A percentile compares a stretch with the other conserved stretches of the same genome.
These are phyloP conservation scores for Globisporangium nodosum DNA, from an alignment of 352 stramenopile genomes.

Conservation along the genomic window DNA sequence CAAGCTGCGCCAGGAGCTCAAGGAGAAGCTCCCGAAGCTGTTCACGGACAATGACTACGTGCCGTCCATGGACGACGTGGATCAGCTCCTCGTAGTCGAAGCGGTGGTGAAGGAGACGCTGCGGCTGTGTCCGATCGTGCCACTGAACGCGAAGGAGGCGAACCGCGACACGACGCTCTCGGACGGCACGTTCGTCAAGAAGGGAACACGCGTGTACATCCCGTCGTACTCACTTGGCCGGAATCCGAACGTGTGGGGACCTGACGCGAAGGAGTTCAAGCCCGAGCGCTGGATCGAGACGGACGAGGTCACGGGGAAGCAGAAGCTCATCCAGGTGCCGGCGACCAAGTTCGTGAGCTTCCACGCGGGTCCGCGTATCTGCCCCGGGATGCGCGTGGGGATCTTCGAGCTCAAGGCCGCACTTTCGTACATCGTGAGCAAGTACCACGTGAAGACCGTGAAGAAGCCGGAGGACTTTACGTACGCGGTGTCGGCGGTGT, in stretches of 20 bases:
- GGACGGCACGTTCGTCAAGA: constrained; percentile 40
- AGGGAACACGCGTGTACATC: constrained; percentile 32
- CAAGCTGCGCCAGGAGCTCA: constrained; percentile 42
- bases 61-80: constrained; percentile 38
- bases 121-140: constrained; percentile 50
- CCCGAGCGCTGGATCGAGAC: constrained; percentile 36
- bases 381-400: constrained; percentile 18
- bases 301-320: constrained; percentile 12
- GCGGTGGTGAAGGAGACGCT: constrained; percentile 59
- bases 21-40: constrained; percentile 28
- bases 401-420: constrained; percentile 46
- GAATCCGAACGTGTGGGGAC: not conserved
- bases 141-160: constrained; percentile 19
- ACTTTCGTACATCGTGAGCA: constrained; percentile 38
- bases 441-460: constrained; percentile 41
- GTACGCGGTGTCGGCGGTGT: constrained; percentile 44
- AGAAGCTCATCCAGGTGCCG: constrained; percentile 12
- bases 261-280: constrained; percentile 21
- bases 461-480: constrained; percentile 36
- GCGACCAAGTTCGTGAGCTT: constrained; percentile 41
- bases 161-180: constrained; percentile 43
- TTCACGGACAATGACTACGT: constrained; percentile 17
- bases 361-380: constrained; percentile 33
- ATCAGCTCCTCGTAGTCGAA: constrained; percentile 50
- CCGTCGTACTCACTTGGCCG: not conserved